These are phyloP conservation scores for Salix udensis DNA, from an alignment of 345 rosid species.

Conservation along the genomic window DNA sequence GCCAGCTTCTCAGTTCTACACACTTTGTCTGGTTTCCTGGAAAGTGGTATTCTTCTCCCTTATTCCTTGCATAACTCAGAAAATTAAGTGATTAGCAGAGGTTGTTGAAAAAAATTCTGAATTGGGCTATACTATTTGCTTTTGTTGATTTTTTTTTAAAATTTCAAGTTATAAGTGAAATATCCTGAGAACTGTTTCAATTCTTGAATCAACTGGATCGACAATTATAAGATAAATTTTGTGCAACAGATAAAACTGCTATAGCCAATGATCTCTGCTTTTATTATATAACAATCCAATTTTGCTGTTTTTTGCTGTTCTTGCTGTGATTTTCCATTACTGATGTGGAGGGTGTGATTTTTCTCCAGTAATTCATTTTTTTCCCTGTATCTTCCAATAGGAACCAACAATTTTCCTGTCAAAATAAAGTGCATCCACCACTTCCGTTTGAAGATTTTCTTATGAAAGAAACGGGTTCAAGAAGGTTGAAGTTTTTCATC, in stretches of 20 bases:
- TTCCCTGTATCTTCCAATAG: slow-evolving; percentile 1
- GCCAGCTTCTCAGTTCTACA: too few species aligned
- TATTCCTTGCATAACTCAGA: too few species aligned
- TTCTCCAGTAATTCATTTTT: not conserved
- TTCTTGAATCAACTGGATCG: too few species aligned
- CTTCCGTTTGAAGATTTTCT: not conserved
- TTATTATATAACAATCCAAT: not conserved
- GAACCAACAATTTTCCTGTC: not conserved
- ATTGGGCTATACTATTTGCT: too few species aligned
- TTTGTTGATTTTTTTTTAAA: too few species aligned
- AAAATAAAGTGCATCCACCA: not conserved
- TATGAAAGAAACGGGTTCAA: not conserved
- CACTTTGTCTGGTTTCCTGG: too few species aligned
- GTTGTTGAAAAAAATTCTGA: too few species aligned
- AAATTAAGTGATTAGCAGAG: too few species aligned
- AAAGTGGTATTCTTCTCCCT: too few species aligned
- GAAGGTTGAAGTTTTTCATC: not conserved
- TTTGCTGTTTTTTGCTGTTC: not conserved
- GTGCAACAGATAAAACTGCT: not conserved
- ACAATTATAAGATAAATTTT: too few species aligned
- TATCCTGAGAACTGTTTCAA: too few species aligned
- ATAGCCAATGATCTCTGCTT: not conserved
- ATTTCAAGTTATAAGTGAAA: too few species aligned
- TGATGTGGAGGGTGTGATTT: not conserved
- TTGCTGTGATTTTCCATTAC: not conserved